Evolutionary conservation across 768 basidiomycete genomes (phyloP).

Genomic region (Pleurotus tuber-regium): DNA sequence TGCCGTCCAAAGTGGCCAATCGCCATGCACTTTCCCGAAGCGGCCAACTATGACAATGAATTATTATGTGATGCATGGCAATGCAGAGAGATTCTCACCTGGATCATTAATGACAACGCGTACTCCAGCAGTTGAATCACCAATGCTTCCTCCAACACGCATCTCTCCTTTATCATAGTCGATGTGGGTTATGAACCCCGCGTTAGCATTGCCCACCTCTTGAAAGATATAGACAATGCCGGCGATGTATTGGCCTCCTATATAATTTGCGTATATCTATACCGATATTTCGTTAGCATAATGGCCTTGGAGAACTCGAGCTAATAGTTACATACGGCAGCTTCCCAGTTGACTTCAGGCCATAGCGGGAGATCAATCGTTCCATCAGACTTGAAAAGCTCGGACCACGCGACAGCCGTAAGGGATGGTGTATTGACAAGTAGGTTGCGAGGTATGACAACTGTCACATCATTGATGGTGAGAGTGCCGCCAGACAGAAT

Average conservation of each 20-base stretch:
- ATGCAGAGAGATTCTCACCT: slow-evolving; percentile 2
- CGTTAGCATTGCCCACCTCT: slow-evolving; percentile 14
- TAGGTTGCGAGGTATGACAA: slow-evolving; percentile 15
- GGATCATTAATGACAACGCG: slow-evolving; percentile 18
- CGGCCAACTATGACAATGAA: slow-evolving; percentile 13
- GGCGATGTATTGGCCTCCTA: slow-evolving; percentile 14
- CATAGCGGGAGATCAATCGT: slow-evolving; percentile 15
- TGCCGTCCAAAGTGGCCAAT: slow-evolving; percentile 20
- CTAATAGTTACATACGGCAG: slow-evolving; percentile 8
- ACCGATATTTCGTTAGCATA: too few species aligned
- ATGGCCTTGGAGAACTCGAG: too few species aligned
- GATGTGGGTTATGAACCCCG: slow-evolving; percentile 17
- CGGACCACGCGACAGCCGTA: slow-evolving; percentile 17
- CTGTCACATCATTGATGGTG: slow-evolving; percentile 12
- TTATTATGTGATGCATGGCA: background rate
- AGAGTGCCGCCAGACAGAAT: slow-evolving; percentile 17
- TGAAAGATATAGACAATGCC: slow-evolving; percentile 17
- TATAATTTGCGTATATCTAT: slow-evolving; percentile 17
- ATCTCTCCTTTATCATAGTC: slow-evolving; percentile 17
- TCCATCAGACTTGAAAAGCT: slow-evolving; percentile 15
- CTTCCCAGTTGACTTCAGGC: slow-evolving; percentile 18
- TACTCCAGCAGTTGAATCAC: slow-evolving; percentile 13
- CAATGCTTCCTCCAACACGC: slow-evolving; percentile 12
- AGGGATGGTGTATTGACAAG: slow-evolving; percentile 18
- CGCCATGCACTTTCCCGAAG: slow-evolving; percentile 16